These are phyloP conservation scores for Aplosporella prunicola DNA, from an alignment of 2,329 filamentous ascomycete species.

Conservation along the genomic window DNA sequence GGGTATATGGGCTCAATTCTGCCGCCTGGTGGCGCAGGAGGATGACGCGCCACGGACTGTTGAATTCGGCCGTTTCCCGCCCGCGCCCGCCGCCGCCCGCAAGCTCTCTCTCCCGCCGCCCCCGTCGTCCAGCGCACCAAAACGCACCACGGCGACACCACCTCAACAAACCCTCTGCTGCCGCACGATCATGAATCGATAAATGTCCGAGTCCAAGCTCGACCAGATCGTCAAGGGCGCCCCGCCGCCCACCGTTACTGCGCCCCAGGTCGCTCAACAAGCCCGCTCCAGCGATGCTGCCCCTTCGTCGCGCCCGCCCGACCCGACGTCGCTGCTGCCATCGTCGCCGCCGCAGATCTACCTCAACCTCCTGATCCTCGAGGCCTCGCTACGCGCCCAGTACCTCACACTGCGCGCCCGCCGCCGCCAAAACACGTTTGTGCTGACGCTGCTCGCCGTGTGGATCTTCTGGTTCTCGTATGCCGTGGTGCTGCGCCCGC, in stretches of 20 bases:
- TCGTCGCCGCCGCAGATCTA: constrained; percentile 94
- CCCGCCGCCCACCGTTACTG: constrained; percentile 52
- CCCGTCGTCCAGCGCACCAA: not conserved
- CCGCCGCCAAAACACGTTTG: constrained; percentile 86
- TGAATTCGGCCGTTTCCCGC: not conserved
- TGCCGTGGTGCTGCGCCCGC: constrained; percentile 86
- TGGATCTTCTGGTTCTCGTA: constrained; percentile 86
- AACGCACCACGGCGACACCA: constrained; percentile 1
- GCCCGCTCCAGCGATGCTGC: constrained; percentile 18
- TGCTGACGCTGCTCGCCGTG: constrained; percentile 64
- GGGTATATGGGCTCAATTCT: not conserved
- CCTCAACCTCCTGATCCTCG: constrained; percentile 92
- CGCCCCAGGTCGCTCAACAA: constrained; percentile 30
- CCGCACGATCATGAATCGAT: constrained; percentile 5
- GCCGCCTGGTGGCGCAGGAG: constrained; percentile 4
- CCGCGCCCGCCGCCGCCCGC: not conserved
- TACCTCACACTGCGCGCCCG: constrained; percentile 85
- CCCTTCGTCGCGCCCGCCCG: constrained; percentile 38
- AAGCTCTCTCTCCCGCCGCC: not conserved
- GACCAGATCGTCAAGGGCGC: constrained; percentile 92
- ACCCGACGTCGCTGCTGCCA: constrained; percentile 73
- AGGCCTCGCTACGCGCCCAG: constrained; percentile 84
- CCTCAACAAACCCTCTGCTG: constrained; percentile 1
- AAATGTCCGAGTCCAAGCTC: constrained; percentile 55
- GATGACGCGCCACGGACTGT: too few relatives aligned